Evolutionary conservation across 768 basidiomycete genomes (phyloP), one percentile per base, ranked within the genome.

Genomic region (Termitomyces sp.): DNA sequence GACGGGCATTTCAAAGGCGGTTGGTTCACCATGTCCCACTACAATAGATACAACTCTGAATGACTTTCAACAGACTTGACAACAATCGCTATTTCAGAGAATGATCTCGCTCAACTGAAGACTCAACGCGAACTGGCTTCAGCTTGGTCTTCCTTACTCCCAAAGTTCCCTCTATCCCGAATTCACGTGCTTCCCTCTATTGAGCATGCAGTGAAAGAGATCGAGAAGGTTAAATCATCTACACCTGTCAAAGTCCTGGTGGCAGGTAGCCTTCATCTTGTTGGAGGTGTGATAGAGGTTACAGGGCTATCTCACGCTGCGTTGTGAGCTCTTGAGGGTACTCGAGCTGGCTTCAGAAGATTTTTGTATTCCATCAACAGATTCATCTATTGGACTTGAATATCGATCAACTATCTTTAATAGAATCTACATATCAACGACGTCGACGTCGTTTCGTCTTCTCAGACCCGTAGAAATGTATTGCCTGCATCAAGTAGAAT

Each of bases 241-340:
- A 60, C 54, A 43, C 65, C 61, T 41, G 64, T 70, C 1, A 77
- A 88, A 54, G 83, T 93, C n/a, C 75, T 99, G 15, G 93, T 96
- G 6, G 80, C 93, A 2, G 97, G 97, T 4, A 97, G 93, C 69
- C 68, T 99, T 59, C 95, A 95, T 71, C 79, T 99, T 15, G 85
- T 98, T 7, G 97, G 97, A 19, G 97, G 97, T 2, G 76, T 94
- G 12, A 88, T 98, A 52, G 96, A 98, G 66, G 93, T 91, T 14
- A 90, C 93, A 17, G 87, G 84, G 21, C 68, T 98, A 40, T 81
- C 87, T n/a, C 79, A 84, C 32, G 72, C 79, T 54, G 85, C 86
- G 34, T 70, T 92, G 51, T 86, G 67, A 64, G 24, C 30, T 42
- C 17, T 6, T 11, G 3, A 45, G 11, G 35, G 42, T 17, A 45